Evolutionary conservation across 768 basidiomycete species (phyloP), one percentile per base, ranked within the genome.

Genomic region (Mycena chlorophos): DNA sequence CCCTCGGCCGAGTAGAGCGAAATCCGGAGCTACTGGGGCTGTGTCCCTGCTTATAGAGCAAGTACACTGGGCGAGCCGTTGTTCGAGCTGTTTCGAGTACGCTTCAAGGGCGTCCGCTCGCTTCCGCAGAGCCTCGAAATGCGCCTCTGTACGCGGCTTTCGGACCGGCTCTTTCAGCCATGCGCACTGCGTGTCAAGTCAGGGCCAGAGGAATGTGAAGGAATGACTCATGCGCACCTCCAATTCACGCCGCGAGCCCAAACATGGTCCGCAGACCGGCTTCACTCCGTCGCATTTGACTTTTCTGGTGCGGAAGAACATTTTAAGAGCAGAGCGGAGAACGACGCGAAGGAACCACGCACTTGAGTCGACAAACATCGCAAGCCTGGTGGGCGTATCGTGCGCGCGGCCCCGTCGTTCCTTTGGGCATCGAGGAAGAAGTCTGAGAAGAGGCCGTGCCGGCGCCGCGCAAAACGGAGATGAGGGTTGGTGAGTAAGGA

Each of bases 61-160:
- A 42, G 22, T 27, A 40, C 52, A 54, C 20, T 22, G 29, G 42
- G 42, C 52, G 45, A 48, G 42, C 19, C 30, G 42, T 28, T 34
- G 28, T 34, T 54, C 43, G n/a, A 54, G 52, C 19, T 29, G n/a
- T 4, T 27, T 28, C 26, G 13, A 17, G 23, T 54, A 47, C 23
- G 43, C 28, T 27, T 54, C 52, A 20, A 47, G 45, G 27, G 34
- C 30, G 12, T 47, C 52, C 12, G 45, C 22, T 6, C 43, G 25
- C 42, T 34, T 45, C n/a, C 52, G 40, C 26, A 54, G 16, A 30
- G 52, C 52, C 26, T 54, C 52, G 20, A 54, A 54, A 20, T 54
- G 52, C 22, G 52, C 52, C 45, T 54, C 52, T 19, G 52, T 54
- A 22, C 52, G 52, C 10, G 52, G 52, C 12, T 54, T 42, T 3